phyloP scores from a whole-genome alignment of 1,284 basidiomycete species.

The Ceratobasidium sp. region DNA sequence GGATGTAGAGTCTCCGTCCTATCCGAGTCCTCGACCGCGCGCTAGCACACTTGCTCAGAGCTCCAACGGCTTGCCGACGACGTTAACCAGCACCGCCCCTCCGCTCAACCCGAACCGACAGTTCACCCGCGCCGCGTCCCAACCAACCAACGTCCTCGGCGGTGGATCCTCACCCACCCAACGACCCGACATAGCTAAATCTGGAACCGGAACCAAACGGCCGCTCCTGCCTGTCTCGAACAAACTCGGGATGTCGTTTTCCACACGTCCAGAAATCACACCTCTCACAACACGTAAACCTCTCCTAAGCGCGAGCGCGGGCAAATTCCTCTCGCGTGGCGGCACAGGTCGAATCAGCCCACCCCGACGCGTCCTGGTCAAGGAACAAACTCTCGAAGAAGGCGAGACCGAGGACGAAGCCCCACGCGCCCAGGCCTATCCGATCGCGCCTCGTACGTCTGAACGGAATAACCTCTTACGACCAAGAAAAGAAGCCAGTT shows the following conservation, averaged over 20 bases:
- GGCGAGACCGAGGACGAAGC: slow-evolving; percentile 38
- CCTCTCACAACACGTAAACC: slow-evolving; percentile 29
- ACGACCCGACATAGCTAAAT: slow-evolving; percentile 6
- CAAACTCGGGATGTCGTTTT: slow-evolving; percentile 9
- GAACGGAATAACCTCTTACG: slow-evolving; percentile 24
- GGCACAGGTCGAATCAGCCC: slow-evolving; percentile 21
- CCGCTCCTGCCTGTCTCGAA: slow-evolving; percentile 8
- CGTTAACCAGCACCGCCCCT: background rate
- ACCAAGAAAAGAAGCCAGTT: slow-evolving; percentile 26
- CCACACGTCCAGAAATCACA: slow-evolving; percentile 26
- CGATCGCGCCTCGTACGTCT: slow-evolving; percentile 28
- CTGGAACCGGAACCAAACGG: background rate
- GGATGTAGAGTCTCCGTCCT: background rate
- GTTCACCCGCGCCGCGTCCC: slow-evolving; percentile 37
- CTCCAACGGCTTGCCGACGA: background rate
- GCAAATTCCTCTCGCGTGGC: slow-evolving; percentile 25
- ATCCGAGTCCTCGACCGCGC: slow-evolving; percentile 32
- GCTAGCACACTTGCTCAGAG: slow-evolving; percentile 37
- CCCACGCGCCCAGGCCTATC: background rate
- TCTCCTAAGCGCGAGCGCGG: slow-evolving; percentile 33
- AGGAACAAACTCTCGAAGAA: slow-evolving; percentile 24
- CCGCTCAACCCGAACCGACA: slow-evolving; percentile 18
- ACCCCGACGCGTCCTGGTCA: slow-evolving; percentile 23
- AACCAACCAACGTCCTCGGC: slow-evolving; percentile 15
- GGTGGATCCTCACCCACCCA: slow-evolving; percentile 5